phyloP scores from a whole-genome alignment of 225 moss, liverwort and hornwort genomes.

The Physcomitrium patens region DNA sequence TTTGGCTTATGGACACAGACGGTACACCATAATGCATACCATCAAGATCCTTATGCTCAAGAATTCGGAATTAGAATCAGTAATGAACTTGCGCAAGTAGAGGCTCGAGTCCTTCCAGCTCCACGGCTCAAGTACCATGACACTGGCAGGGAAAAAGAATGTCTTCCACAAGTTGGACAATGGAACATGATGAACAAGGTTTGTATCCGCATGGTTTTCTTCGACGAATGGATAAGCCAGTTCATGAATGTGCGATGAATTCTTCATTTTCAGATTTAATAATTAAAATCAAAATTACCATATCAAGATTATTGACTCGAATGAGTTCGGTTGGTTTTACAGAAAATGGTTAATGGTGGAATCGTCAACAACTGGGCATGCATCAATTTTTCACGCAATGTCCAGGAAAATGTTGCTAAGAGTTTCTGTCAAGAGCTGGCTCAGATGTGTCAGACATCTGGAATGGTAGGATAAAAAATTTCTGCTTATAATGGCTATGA shows the following conservation, averaged over 20 bases:
- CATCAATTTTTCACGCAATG: conserved; percentile 81
- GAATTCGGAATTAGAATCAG: conserved; percentile 92
- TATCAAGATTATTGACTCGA: background rate
- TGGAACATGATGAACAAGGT: conserved; percentile 99
- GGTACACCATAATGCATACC: conserved; percentile 81
- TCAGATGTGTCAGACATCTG: conserved; percentile 91
- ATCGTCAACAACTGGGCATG: conserved; percentile 85
- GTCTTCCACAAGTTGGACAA: conserved; percentile 92
- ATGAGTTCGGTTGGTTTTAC: background rate
- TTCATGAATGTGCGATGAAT: background rate
- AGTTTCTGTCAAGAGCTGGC: conserved; percentile 82
- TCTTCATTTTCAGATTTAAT: accelerated
- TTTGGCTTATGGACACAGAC: conserved; percentile 48
- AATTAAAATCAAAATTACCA: too few relatives aligned
- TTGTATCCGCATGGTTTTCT: background rate
- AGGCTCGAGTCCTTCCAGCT: conserved; percentile 85
- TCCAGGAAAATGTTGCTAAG: conserved; percentile 66
- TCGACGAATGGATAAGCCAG: background rate
- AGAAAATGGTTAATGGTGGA: conserved; percentile 99
- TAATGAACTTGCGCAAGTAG: conserved; percentile 80
- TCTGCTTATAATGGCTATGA: background rate
- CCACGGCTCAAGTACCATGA: conserved; percentile 95
- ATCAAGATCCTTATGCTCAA: conserved; percentile 81
- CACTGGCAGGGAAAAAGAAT: conserved; percentile 87
- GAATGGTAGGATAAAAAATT: conserved; percentile 63